Base-by-base conservation (phyloP, 2,329 filamentous ascomycete species). In the Colletotrichum caudatum region DNA sequence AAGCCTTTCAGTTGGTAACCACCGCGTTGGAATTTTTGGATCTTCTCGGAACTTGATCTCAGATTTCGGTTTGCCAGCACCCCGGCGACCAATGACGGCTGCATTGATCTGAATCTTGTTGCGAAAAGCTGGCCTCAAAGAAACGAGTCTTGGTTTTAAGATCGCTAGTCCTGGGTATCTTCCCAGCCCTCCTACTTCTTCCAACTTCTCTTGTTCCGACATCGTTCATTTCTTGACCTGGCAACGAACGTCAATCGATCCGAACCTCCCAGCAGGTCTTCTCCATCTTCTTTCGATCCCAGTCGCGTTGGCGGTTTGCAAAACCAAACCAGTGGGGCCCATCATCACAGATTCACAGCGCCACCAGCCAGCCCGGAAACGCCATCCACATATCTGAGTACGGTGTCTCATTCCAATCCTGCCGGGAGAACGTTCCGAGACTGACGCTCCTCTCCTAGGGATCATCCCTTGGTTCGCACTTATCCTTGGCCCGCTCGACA, bases 381-480 rank as follows among this genome's bases (percentile, higher is more conserved):
- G 69, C 69, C 60, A 64, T 69, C 59, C 59, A 72, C 56, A 71
- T 62, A 66, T 66, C 70, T 72, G 70, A 72, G 70, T 71, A 66
- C 66, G 61, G 33, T 72, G 70, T 72, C 70, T 72, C 66, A 66
- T 58, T 66, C 18, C 50, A 71, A 26, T 58, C 37, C 56, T 71
- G 61, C n/a, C 62, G 50, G 50, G 58, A 66, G 61, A 66, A 66
- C 61, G 41, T 54, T 33, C 70, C 59, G 53, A 71, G 70, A 72
- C 70, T 66, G 51, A 71, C 61, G 59, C 50, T 62, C 60, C 69
- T 48, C 65, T 64, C 26, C 44, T 69, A 72, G 69, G 64, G 60
- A 72, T 59, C 53, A 65, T 69, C 69, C 65, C 69, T 69, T 63
- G 33, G 29, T 35, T 71, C 69, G 33, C 48, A 56, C 69, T 63